A percentile compares a stretch with the other conserved stretches of the same genome.
Evolutionary conservation across 73 alveolate genomes (phyloP).

Genomic region (Paramecium tetraurelia): DNA sequence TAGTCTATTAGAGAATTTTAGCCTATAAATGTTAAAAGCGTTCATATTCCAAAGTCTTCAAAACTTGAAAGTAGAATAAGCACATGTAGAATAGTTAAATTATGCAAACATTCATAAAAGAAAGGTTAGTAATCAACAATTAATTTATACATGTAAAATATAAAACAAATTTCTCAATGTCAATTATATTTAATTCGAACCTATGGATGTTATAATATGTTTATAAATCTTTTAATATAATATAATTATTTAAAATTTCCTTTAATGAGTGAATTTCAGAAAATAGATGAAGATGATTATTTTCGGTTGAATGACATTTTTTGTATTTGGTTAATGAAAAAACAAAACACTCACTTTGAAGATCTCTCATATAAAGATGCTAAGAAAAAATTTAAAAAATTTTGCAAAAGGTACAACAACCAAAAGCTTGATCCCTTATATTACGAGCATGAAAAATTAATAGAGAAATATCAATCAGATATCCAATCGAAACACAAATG

Average conservation of each 20-base stretch:
- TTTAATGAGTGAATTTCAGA: background rate
- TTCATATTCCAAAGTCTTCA: background rate
- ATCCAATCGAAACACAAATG: constrained; percentile 15
- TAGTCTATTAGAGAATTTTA: too few species aligned
- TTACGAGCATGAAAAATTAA: constrained; percentile 1
- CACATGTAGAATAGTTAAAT: background rate
- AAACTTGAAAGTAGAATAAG: too few species aligned
- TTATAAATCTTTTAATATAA: background rate
- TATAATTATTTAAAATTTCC: background rate
- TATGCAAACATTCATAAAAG: background rate
- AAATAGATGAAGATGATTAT: constrained; percentile 3
- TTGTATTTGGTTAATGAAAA: background rate
- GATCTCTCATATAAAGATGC: background rate
- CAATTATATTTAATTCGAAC: background rate
- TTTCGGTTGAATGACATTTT: background rate
- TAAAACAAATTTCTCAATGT: background rate
- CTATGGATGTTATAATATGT: background rate
- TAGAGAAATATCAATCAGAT: background rate
- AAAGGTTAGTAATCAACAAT: too few species aligned
- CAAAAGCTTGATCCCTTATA: background rate
- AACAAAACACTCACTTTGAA: background rate
- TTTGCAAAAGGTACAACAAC: background rate
- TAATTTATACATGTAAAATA: too few species aligned
- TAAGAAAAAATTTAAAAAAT: background rate
- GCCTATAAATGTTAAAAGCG: background rate